phyloP scores from a whole-genome alignment of 345 rosid species.

The Lepidium aucheri region DNA sequence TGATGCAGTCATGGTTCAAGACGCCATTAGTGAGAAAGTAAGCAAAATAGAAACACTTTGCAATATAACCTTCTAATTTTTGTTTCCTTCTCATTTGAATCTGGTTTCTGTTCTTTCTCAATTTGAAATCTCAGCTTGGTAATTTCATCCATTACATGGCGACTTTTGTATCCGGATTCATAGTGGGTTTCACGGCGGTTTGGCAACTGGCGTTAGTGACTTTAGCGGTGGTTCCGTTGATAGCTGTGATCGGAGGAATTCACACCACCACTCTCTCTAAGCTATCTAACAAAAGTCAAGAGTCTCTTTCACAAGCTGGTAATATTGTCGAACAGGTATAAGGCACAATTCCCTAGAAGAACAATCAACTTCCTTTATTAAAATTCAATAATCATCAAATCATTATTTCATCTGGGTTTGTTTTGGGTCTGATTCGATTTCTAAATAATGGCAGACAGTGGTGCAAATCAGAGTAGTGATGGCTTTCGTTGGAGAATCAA shows the following conservation, averaged over 20 bases:
- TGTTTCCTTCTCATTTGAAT: neutral
- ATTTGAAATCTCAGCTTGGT: conserved; percentile 57
- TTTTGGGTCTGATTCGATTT: conserved; percentile 23
- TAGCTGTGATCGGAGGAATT: conserved; percentile 85
- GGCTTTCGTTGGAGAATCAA: conserved; percentile 89
- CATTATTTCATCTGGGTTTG: conserved; percentile 17
- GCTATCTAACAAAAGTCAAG: conserved; percentile 74
- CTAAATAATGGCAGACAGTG: conserved; percentile 54
- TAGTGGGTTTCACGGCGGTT: conserved; percentile 94
- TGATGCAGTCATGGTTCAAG: conserved; percentile 94
- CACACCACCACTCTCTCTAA: conserved; percentile 72
- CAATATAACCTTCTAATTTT: neutral
- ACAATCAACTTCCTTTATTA: neutral
- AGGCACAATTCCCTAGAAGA: neutral
- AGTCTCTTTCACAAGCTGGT: conserved; percentile 87
- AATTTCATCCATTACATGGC: conserved; percentile 95
- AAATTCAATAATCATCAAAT: neutral
- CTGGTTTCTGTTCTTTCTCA: neutral
- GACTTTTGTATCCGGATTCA: conserved; percentile 90
- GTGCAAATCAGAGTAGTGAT: conserved; percentile 87
- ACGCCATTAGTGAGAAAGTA: conserved; percentile 98
- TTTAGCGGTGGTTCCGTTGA: conserved; percentile 92
- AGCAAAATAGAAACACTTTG: neutral
- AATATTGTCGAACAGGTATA: conserved; percentile 86
- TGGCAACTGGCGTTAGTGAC: conserved; percentile 97